phyloP scores from a whole-genome alignment of 441 rosid genomes.

The Adansonia rubrostipa region DNA sequence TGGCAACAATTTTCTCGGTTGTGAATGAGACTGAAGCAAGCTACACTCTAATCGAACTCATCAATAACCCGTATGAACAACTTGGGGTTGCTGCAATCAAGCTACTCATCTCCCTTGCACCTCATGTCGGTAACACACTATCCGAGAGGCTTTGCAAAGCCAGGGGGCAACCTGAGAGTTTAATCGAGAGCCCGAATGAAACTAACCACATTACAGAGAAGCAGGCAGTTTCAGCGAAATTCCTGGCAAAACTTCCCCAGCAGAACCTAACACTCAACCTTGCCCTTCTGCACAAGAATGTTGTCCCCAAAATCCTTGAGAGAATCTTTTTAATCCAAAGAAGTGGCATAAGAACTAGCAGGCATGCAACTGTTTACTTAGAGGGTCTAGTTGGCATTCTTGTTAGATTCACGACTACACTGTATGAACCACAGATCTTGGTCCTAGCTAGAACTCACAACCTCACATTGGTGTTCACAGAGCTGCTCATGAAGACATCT shows the following conservation, averaged over 20 bases:
- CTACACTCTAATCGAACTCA: slow-evolving; percentile 66
- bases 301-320: slow-evolving; percentile 59
- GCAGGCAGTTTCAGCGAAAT: slow-evolving; percentile 74
- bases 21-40: slow-evolving; percentile 75
- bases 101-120: slow-evolving; percentile 63
- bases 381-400: slow-evolving; percentile 85
- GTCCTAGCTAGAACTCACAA: slow-evolving; percentile 68
- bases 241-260: slow-evolving; percentile 80
- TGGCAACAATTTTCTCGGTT: slow-evolving; percentile 57
- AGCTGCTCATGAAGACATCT: slow-evolving; percentile 73
- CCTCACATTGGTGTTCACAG: slow-evolving; percentile 72
- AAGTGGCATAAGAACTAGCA: slow-evolving; percentile 64
- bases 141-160: slow-evolving; percentile 80
- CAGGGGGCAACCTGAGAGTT: slow-evolving; percentile 76
- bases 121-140: slow-evolving; percentile 68
- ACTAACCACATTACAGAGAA: slow-evolving; percentile 63
- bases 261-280: slow-evolving; percentile 80
- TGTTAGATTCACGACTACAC: slow-evolving; percentile 85
- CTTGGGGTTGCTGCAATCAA: slow-evolving; percentile 70
- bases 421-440: slow-evolving; percentile 71
- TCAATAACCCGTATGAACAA: slow-evolving; percentile 73
- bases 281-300: slow-evolving; percentile 55
- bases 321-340: slow-evolving; percentile 58
- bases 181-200: slow-evolving; percentile 49
- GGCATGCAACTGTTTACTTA: slow-evolving; percentile 66